Evolutionary conservation across 148 eudicot genomes (phyloP).

Genomic region (Agrostemma githago): DNA sequence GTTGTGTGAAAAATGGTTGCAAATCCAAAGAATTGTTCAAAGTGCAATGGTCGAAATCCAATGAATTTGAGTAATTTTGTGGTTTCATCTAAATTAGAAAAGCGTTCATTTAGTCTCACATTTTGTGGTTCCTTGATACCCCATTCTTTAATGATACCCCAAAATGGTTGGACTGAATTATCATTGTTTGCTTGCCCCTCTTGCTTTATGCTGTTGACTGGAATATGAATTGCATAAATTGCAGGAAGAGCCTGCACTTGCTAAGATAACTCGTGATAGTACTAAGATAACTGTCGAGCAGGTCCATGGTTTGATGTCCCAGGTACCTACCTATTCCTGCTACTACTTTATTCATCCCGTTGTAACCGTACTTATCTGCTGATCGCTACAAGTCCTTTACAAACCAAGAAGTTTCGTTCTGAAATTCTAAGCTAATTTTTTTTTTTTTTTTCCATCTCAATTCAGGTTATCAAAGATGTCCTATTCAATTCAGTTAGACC

Average conservation of each 20-base stretch:
- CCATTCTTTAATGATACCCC: neutral
- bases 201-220: neutral
- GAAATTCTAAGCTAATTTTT: neutral
- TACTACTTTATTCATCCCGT: neutral
- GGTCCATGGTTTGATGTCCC: conserved; percentile 97
- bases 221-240: conserved; percentile 12
- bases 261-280: conserved; percentile 94
- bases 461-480: conserved; percentile 85
- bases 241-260: conserved; percentile 94
- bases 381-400: neutral
- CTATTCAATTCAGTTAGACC: conserved; percentile 83
- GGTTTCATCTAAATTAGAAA: neutral
- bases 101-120: neutral
- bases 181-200: neutral
- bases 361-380: neutral
- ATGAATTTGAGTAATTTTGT: too few relatives aligned
- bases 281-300: conserved; percentile 99
- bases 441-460: neutral
- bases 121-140: neutral
- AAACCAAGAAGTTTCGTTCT: neutral
- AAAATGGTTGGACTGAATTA: neutral
- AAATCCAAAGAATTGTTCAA: too few relatives aligned
- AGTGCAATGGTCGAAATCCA: too few relatives aligned
- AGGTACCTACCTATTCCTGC: conserved; percentile 38
- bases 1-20: too few relatives aligned